Percentiles rank a stretch among this genome's conserved stretches.
Evolutionary conservation across 805 yeast species (phyloP).

Genomic region (Saccharomyces kudriavzevii): DNA sequence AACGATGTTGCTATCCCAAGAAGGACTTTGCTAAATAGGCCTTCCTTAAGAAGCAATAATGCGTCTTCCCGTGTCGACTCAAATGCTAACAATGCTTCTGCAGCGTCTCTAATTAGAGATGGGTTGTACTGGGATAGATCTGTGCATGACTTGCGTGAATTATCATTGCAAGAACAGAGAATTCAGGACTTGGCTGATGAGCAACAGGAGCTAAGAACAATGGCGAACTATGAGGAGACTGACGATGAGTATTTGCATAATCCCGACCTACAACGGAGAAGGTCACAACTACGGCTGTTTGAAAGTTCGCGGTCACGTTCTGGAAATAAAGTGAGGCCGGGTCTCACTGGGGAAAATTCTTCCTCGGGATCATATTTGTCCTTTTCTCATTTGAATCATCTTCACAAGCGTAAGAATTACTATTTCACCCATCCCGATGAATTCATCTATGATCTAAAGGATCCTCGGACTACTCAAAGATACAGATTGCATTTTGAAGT

Average conservation of each 20-base stretch:
- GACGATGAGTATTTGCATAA: conserved; percentile 28
- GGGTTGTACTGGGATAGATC: conserved; percentile 32
- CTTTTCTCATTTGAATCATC: conserved; percentile 3
- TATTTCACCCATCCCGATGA: conserved; percentile 19
- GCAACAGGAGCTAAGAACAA: background rate
- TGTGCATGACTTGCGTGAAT: conserved; percentile 14
- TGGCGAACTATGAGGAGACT: conserved; percentile 9
- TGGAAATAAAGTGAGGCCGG: background rate
- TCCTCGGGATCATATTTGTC: conserved; percentile 4
- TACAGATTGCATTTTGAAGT: conserved; percentile 25
- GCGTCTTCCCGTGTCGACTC: background rate
- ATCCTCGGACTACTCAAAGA: conserved; percentile 19
- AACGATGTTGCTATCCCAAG: background rate
- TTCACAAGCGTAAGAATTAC: conserved; percentile 7
- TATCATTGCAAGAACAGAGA: conserved; percentile 3
- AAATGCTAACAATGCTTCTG: background rate
- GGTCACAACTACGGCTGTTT: conserved; percentile 24
- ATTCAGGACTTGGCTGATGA: background rate
- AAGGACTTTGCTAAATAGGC: background rate
- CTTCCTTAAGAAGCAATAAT: background rate
- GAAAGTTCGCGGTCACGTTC: background rate
- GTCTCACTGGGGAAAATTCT: conserved; percentile 2
- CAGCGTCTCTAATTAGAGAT: conserved; percentile 6
- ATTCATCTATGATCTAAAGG: conserved; percentile 21
- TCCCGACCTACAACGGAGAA: conserved; percentile 27